These are phyloP conservation scores for Copromyces sp. DNA, from an alignment of 495 filamentous ascomycete species.

Conservation along the genomic window DNA sequence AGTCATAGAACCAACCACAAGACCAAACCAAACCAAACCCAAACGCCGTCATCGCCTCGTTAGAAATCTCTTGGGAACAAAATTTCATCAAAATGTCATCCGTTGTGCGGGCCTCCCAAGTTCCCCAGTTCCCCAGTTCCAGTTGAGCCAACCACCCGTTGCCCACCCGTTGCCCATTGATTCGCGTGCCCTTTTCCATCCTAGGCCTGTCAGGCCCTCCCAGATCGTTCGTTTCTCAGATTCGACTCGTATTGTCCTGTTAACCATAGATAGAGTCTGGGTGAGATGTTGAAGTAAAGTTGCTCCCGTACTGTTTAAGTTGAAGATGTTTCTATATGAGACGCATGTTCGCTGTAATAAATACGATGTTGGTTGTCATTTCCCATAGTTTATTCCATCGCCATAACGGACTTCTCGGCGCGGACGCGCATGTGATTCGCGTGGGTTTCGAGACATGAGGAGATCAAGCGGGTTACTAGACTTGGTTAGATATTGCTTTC, in stretches of 20 bases:
- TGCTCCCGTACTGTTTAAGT: background rate
- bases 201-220: background rate
- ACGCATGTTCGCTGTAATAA: background rate
- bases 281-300: background rate
- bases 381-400: conserved; percentile 7
- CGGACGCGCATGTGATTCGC: conserved; percentile 66
- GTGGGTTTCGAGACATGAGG: conserved; percentile 74
- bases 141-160: too few relatives aligned
- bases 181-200: background rate
- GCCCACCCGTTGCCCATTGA: too few relatives aligned
- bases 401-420: conserved; percentile 50
- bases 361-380: background rate
- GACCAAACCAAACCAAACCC: background rate
- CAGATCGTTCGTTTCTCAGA: background rate
- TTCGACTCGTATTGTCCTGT: background rate
- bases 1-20: background rate
- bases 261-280: background rate
- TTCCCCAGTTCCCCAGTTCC: background rate
- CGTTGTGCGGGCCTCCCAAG: background rate
- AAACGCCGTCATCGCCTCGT: background rate
- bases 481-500: background rate
- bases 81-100: background rate
- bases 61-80: background rate
- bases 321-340: background rate
- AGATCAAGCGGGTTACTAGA: conserved; percentile 78